A percentile compares a stretch with the other conserved stretches of the same genome.
phyloP scores from a whole-genome alignment of 345 rosid genomes.

The Boechera stricta region DNA sequence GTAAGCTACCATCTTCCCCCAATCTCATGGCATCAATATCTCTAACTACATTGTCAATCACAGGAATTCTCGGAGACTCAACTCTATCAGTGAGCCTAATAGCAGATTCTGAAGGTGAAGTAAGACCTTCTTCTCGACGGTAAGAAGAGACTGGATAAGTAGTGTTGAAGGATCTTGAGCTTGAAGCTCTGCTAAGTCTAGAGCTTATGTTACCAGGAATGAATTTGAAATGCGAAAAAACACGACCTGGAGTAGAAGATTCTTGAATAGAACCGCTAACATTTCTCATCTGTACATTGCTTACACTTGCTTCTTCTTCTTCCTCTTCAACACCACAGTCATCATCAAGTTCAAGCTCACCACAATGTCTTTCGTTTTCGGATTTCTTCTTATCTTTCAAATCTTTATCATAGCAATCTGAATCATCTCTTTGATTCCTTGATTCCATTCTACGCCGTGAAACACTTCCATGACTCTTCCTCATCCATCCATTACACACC shows the following conservation, averaged over 20 bases:
- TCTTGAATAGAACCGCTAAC: constrained; percentile 60
- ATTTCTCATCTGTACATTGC: constrained; percentile 37
- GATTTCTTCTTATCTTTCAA: constrained; percentile 49
- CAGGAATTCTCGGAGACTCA: constrained; percentile 47
- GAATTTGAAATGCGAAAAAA: constrained; percentile 85
- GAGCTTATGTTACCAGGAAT: constrained; percentile 83
- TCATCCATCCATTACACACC: constrained; percentile 52
- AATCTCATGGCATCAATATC: constrained; percentile 43
- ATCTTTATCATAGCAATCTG: constrained; percentile 51
- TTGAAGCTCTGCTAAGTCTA: constrained; percentile 73
- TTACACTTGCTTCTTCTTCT: constrained; percentile 43
- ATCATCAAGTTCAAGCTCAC: constrained; percentile 49
- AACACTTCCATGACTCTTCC: constrained; percentile 46
- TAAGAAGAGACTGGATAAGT: constrained; percentile 57
- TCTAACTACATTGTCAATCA: constrained; percentile 42
- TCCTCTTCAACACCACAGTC: constrained; percentile 50
- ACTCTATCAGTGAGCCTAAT: constrained; percentile 45
- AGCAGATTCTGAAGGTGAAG: constrained; percentile 45
- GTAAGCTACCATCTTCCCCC: constrained; percentile 49
- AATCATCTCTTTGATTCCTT: constrained; percentile 46
- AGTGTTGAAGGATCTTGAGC: constrained; percentile 77
- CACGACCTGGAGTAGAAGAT: constrained; percentile 60
- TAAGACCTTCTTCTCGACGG: constrained; percentile 48
- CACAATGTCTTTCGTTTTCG: constrained; percentile 43
- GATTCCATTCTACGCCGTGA: constrained; percentile 44